These are phyloP conservation scores for Pilaira anomala DNA, from an alignment of 192 early-diverging fungal species.

Conservation along the genomic window DNA sequence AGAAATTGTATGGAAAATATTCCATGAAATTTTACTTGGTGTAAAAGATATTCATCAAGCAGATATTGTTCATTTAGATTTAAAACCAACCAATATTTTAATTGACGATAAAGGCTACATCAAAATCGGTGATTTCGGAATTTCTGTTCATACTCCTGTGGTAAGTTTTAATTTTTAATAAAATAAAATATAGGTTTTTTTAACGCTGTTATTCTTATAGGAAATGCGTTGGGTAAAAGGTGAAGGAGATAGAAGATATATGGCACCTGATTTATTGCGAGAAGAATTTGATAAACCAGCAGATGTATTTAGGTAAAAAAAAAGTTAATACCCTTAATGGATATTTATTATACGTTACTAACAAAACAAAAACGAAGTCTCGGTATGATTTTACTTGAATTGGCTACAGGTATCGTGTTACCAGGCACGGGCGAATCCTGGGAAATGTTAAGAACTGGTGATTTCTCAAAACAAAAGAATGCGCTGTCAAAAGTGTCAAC, in stretches of 20 bases:
- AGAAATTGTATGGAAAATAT: slow-evolving; percentile 69
- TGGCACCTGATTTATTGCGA: slow-evolving; percentile 84
- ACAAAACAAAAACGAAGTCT: slow-evolving; percentile 51
- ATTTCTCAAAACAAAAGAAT: slow-evolving; percentile 59
- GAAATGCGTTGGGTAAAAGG: slow-evolving; percentile 25
- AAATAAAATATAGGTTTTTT: not conserved
- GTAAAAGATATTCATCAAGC: slow-evolving; percentile 68
- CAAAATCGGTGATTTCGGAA: slow-evolving; percentile 92
- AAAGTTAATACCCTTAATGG: not conserved
- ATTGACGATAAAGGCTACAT: slow-evolving; percentile 61
- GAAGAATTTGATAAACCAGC: slow-evolving; percentile 70
- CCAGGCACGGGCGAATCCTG: slow-evolving; percentile 88
- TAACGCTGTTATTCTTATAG: slow-evolving; percentile 40
- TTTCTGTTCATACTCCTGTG: slow-evolving; percentile 62
- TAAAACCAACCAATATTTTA: slow-evolving; percentile 89
- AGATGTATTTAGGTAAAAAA: slow-evolving; percentile 78
- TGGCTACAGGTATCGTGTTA: slow-evolving; percentile 77
- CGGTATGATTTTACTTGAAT: slow-evolving; percentile 87
- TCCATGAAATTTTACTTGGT: slow-evolving; percentile 62
- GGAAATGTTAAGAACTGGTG: slow-evolving; percentile 78
- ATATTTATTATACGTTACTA: not conserved
- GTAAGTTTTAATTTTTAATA: slow-evolving; percentile 31
- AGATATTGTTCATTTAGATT: slow-evolving; percentile 79
- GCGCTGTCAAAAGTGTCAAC: slow-evolving; percentile 40
- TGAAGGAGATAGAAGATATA: slow-evolving; percentile 92